Conservation (phyloP, 2,329 filamentous ascomycete genomes). For the Aspergillus candidus region DNA sequence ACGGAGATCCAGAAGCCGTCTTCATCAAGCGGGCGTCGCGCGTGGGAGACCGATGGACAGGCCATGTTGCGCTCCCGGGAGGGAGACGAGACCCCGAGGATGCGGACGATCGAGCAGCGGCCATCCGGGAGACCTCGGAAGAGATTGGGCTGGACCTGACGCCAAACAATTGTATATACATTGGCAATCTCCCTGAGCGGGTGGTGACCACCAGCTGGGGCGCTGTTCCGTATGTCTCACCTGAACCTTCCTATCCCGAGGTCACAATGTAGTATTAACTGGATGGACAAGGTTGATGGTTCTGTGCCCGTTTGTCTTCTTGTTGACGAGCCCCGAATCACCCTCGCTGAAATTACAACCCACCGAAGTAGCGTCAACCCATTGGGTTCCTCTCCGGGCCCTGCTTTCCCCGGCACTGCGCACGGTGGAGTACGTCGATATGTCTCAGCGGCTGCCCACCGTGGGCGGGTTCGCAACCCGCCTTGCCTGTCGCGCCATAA, state of each 20-base stretch:
- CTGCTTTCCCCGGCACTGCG: slow-evolving; percentile 56
- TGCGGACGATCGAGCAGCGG: slow-evolving; percentile 55
- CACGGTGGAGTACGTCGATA: slow-evolving; percentile 58
- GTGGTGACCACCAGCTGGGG: slow-evolving; percentile 63
- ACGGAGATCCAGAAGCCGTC: slow-evolving; percentile 62
- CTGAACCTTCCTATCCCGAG: background rate
- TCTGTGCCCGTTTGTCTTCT: slow-evolving; percentile 62
- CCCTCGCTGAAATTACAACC: slow-evolving; percentile 59
- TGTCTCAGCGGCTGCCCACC: slow-evolving; percentile 55
- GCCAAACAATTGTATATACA: slow-evolving; percentile 39
- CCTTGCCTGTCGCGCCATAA: slow-evolving; percentile 49
- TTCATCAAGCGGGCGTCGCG: slow-evolving; percentile 65
- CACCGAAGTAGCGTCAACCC: slow-evolving; percentile 60
- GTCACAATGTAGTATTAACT: slow-evolving; percentile 13
- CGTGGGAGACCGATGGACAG: slow-evolving; percentile 62
- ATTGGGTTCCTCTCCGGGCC: slow-evolving; percentile 61
- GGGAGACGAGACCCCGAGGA: slow-evolving; percentile 62
- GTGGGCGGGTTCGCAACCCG: slow-evolving; percentile 51
- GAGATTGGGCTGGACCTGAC: slow-evolving; percentile 60
- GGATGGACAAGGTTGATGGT: slow-evolving; percentile 53
- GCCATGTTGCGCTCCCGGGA: slow-evolving; percentile 62
- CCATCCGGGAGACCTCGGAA: slow-evolving; percentile 59
- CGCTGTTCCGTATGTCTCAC: slow-evolving; percentile 47
- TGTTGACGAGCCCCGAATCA: slow-evolving; percentile 52
- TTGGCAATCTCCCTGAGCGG: slow-evolving; percentile 60